phyloP scores from a whole-genome alignment of 352 stramenopile genomes.

The Pythium aristosporum region DNA sequence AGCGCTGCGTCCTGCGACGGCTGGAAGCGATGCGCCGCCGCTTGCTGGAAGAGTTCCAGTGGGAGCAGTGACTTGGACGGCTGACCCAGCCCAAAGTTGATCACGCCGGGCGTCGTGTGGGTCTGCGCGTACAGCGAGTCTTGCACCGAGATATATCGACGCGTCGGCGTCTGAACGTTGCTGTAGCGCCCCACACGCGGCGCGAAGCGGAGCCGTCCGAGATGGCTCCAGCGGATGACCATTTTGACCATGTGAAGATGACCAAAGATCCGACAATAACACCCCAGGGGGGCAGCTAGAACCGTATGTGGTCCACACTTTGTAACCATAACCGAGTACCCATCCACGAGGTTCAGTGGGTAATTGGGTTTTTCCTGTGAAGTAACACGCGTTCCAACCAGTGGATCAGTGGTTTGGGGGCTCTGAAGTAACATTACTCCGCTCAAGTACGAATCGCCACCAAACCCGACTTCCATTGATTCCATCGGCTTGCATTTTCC shows the following conservation, averaged over 20 bases:
- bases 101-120: constrained; percentile 51
- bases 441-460: constrained; percentile 23
- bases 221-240: background rate
- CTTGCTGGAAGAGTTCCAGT: constrained; percentile 55
- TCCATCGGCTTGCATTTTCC: constrained; percentile 88
- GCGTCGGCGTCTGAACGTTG: background rate
- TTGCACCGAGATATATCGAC: constrained; percentile 38
- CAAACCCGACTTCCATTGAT: constrained; percentile 32
- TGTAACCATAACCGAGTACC: constrained; percentile 2
- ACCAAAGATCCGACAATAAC: background rate
- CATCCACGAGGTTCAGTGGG: constrained; percentile 7
- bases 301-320: constrained; percentile 23
- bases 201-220: background rate
- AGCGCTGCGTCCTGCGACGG: constrained; percentile 49
- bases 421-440: constrained; percentile 49
- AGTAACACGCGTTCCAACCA: constrained; percentile 77
- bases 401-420: constrained; percentile 57
- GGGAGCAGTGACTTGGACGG: constrained; percentile 77
- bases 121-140: constrained; percentile 70
- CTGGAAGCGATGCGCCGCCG: constrained; percentile 48
- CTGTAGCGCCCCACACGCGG: background rate
- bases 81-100: constrained; percentile 88
- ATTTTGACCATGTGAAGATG: background rate
- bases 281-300: background rate
- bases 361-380: constrained; percentile 35